phyloP scores from a whole-genome alignment of 202 grass and related monocot species.

The Digitaria exilis region DNA sequence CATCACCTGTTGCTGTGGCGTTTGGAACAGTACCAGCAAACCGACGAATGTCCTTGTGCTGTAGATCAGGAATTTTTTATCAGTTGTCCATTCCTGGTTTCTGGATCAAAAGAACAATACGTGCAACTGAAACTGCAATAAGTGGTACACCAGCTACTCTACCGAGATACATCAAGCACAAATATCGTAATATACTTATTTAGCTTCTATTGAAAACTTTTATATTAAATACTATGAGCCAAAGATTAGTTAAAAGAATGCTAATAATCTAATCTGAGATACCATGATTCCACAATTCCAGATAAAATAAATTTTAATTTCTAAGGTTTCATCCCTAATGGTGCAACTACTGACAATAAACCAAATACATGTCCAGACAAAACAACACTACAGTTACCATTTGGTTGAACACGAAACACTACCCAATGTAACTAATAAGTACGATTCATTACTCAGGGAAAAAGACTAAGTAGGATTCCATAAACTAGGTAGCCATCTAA shows the following conservation, averaged over 20 bases:
- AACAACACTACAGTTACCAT: neutral
- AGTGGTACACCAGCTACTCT: constrained; percentile 18
- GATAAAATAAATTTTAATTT: neutral
- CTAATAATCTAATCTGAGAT: neutral
- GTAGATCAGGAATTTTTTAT: constrained; percentile 36
- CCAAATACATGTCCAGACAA: neutral
- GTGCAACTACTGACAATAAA: neutral
- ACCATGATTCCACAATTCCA: neutral
- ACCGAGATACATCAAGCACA: constrained; percentile 15
- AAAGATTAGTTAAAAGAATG: neutral
- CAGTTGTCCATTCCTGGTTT: constrained; percentile 13
- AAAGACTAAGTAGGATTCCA: constrained; percentile 1
- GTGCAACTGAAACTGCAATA: constrained; percentile 32
- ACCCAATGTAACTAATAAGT: neutral
- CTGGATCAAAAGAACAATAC: constrained; percentile 30
- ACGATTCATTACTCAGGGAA: neutral
- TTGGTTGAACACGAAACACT: constrained; percentile 12
- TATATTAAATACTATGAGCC: neutral
- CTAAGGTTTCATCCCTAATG: neutral
- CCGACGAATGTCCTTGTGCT: constrained; percentile 66
- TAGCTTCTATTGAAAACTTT: neutral
- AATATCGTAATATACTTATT: constrained; percentile 15
- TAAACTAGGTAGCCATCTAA: constrained; percentile 6
- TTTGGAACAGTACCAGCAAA: constrained; percentile 85
- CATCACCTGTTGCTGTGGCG: constrained; percentile 68